Percentiles rank a stretch among this genome's conserved stretches.
phyloP scores from a whole-genome alignment of 2,329 filamentous ascomycete genomes.

The Passalora sequoiae region DNA sequence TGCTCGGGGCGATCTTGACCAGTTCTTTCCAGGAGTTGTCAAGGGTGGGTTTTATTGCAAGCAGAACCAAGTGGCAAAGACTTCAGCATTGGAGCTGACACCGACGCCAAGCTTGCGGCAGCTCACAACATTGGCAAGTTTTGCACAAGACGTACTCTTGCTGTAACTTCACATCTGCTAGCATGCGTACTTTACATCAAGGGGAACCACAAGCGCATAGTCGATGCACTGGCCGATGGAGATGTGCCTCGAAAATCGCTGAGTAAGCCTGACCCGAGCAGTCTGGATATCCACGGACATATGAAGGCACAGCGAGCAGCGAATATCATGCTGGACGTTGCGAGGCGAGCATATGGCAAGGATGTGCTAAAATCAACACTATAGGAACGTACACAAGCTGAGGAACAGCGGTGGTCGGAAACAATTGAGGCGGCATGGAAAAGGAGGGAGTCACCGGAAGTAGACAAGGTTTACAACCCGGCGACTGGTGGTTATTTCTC shows the following conservation, averaged over 20 bases:
- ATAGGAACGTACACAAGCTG: no score
- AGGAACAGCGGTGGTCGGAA: no score
- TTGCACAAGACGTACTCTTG: not conserved
- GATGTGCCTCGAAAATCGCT: not conserved
- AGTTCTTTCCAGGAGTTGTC: not conserved
- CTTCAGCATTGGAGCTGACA: not conserved
- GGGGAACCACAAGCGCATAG: not conserved
- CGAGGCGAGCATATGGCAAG: not conserved
- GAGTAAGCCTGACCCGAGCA: not conserved
- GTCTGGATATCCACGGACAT: not conserved
- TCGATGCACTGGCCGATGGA: not conserved
- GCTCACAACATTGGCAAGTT: not conserved
- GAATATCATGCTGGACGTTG: not conserved
- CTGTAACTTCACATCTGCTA: not conserved
- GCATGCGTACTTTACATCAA: not conserved
- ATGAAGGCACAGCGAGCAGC: not conserved
- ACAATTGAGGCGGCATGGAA: no score
- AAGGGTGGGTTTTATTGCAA: not conserved
- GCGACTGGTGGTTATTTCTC: no score
- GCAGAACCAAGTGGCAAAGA: not conserved
- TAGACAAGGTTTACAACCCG: no score
- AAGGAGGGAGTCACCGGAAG: no score
- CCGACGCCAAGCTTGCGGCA: not conserved
- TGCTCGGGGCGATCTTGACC: not conserved
- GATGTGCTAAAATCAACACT: not conserved